Conservation (phyloP, 108 stramenopile genomes). For the Pinguiococcus pyrenoidosus region DNA sequence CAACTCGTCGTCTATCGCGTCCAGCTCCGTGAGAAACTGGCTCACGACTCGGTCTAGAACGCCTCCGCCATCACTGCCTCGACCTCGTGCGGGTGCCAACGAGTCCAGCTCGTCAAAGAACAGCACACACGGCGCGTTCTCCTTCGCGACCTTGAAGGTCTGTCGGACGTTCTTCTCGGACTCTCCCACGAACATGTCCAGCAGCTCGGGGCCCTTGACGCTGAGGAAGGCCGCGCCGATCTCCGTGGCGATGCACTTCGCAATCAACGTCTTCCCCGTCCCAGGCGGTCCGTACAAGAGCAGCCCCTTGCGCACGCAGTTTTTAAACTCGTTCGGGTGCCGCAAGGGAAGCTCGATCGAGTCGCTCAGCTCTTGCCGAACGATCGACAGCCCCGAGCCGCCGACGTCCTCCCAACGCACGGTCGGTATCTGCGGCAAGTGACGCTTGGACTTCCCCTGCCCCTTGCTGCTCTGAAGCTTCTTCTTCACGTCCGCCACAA, state of each 20-base stretch:
- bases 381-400: too few relatives aligned
- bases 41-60: constrained; percentile 91
- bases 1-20: constrained; percentile 26
- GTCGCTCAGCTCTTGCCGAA: too few relatives aligned
- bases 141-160: constrained; percentile 55
- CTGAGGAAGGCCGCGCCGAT: constrained; percentile 93
- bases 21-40: constrained; percentile 72
- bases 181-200: constrained; percentile 93
- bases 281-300: too few relatives aligned
- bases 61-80: constrained; percentile 63
- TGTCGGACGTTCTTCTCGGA: constrained; percentile 94
- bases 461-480: too few relatives aligned
- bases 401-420: constrained; percentile 21
- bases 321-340: too few relatives aligned
- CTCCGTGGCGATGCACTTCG: constrained; percentile 74
- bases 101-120: constrained; percentile 89
- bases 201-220: constrained; percentile 87
- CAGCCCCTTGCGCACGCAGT: too few relatives aligned
- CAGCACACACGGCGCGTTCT: constrained; percentile 57
- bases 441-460: too few relatives aligned
- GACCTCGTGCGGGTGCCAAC: constrained; percentile 56
- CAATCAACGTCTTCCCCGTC: constrained; percentile 34
- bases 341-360: too few relatives aligned
- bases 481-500: too few relatives aligned
- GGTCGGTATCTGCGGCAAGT: too few relatives aligned